Percentiles rank a stretch among this genome's conserved stretches.
Evolutionary conservation across 305 asterid genomes (phyloP).

Genomic region (Striga hermonthica): DNA sequence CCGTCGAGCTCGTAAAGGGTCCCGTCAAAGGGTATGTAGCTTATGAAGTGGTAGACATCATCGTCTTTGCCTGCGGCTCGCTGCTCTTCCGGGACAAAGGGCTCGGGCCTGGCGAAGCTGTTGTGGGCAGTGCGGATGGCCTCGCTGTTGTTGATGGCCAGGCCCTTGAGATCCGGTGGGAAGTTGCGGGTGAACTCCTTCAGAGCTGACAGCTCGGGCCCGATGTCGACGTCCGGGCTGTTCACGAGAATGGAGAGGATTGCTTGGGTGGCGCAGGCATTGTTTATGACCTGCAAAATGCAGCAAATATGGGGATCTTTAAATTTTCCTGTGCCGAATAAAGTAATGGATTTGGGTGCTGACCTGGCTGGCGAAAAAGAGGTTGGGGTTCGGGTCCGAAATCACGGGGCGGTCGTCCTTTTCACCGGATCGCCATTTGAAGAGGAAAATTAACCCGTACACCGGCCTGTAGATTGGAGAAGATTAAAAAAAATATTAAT

Average conservation of each 20-base stretch:
- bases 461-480: constrained; percentile 60
- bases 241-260: constrained; percentile 82
- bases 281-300: constrained; percentile 69
- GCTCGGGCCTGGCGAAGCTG: constrained; percentile 94
- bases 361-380: constrained; percentile 96
- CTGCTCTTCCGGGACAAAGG: constrained; percentile 86
- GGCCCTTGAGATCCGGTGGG: constrained; percentile 90
- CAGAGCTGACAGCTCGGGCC: constrained; percentile 72
- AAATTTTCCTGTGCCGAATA: constrained; percentile 4
- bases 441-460: constrained; percentile 87
- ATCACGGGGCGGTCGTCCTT: constrained; percentile 84
- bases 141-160: constrained; percentile 91
- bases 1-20: constrained; percentile 96
- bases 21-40: constrained; percentile 89
- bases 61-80: constrained; percentile 78
- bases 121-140: constrained; percentile 93
- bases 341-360: constrained; percentile 29
- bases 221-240: constrained; percentile 78
- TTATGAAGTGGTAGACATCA: constrained; percentile 91
- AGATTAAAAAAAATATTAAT: constrained; percentile 3
- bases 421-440: constrained; percentile 96
- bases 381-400: constrained; percentile 86
- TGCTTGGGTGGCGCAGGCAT: constrained; percentile 98
- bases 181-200: constrained; percentile 89
- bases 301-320: not conserved